Base-by-base conservation (phyloP, 805 yeast species). In the Grigorovia transvaalensis region DNA sequence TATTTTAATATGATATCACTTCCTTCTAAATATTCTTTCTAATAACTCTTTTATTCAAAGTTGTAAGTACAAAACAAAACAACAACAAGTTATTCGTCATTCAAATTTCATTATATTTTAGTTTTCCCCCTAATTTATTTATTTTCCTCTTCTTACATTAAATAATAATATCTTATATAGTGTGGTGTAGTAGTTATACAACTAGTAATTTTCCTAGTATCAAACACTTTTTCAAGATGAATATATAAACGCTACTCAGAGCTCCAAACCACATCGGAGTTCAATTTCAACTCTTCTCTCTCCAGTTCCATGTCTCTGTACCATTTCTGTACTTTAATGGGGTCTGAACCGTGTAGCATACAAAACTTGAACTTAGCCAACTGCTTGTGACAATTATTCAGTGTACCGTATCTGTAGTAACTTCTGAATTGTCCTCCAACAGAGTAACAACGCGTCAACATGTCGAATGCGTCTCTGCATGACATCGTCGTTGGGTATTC, bases 191-290 rank as follows among this genome's bases (percentile, higher is more conserved):
- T n/a, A n/a, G n/a, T n/a, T n/a, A 23, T 23, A 23, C 6, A 23
- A 23, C 27, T 23, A 23, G 6, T 23, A 23, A 4, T 23, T 23
- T 23, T 23, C 6, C 6, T 6, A 6, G 6, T 23, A 23, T 23
- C 27, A 23, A 23, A 33, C 2, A 33, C 8, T 33, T 33, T 33
- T 8, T 9, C 33, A 30, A 33, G 38, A 5, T 33, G 3, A 13
- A 13, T 33, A 11, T 33, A 33, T 33, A 11, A 33, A 13, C 3
- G 15, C 15, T 33, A 33, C 8, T 29, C n/a, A 7, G n/a, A 11
- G 50, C 77, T 79, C 98, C 98, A 91, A 9, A 91, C 74, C 61
- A 86, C 91, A 64, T 90, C 96, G 50, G 91, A 81, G 57, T 85
- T 80, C 2, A 96, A 96, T 48, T 73, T 69, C 41, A 76, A 73